Percentiles rank a stretch among this genome's conserved stretches.
Evolutionary conservation across 1,284 basidiomycete genomes (phyloP).

Genomic region (Trichosporon ovoides): DNA sequence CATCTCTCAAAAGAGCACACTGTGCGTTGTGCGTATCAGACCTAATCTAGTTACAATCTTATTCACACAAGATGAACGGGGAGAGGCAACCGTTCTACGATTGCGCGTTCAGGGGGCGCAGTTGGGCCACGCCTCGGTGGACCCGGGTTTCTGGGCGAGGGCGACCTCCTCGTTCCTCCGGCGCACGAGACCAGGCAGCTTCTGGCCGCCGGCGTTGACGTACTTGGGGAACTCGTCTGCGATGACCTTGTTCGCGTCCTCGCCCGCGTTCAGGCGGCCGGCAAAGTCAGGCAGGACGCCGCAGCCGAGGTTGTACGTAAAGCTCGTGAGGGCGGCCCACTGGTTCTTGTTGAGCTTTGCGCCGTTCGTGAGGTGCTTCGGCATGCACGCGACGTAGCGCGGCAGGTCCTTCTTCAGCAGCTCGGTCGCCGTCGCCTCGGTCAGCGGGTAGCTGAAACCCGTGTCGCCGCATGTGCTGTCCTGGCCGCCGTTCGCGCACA

Average conservation of each 20-base stretch:
- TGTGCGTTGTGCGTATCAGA: too few species aligned
- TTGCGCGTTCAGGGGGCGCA: background rate
- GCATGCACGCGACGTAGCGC: background rate
- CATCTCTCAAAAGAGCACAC: too few species aligned
- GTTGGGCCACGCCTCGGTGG: background rate
- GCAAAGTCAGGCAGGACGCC: background rate
- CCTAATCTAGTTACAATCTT: too few species aligned
- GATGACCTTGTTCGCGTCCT: background rate
- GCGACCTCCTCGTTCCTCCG: slow-evolving; percentile 1
- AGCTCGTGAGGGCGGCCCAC: slow-evolving; percentile 2
- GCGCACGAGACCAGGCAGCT: background rate
- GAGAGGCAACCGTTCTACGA: too few species aligned
- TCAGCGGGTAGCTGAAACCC: slow-evolving; percentile 4
- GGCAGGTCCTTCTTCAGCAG: slow-evolving; percentile 1
- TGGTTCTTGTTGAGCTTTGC: slow-evolving; percentile 7
- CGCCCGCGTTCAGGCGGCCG: background rate
- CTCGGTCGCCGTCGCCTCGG: background rate
- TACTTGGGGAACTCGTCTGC: background rate
- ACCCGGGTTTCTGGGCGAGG: background rate
- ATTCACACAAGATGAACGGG: too few species aligned
- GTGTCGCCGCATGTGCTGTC: background rate
- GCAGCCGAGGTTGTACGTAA: slow-evolving; percentile 4
- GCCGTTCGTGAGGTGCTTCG: background rate
- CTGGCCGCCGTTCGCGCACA: background rate
- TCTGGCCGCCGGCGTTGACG: background rate